These are phyloP conservation scores for Medicago lupulina DNA, from an alignment of 306 rosid species.

Conservation along the genomic window DNA sequence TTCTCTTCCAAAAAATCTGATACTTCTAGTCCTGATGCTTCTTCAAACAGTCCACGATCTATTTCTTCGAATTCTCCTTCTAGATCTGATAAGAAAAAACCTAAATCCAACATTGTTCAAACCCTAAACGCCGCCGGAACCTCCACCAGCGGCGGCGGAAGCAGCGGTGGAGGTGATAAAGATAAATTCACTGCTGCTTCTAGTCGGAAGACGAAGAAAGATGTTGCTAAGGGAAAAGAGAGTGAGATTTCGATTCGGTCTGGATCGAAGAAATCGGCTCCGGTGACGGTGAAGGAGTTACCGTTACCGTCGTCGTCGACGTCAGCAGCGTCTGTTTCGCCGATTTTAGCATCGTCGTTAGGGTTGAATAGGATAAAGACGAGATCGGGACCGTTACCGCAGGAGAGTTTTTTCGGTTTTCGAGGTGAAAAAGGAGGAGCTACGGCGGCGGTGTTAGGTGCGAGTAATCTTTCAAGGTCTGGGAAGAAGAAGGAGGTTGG, in stretches of 20 bases:
- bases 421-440: conserved; percentile 64
- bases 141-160: neutral
- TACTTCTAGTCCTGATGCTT: conserved; percentile 82
- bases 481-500: conserved; percentile 64
- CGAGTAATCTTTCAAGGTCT: conserved; percentile 73
- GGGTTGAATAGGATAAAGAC: conserved; percentile 94
- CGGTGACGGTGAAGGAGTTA: conserved; percentile 44
- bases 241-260: conserved; percentile 27
- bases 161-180: too few relatives aligned
- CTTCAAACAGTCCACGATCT: conserved; percentile 76
- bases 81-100: conserved; percentile 90
- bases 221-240: conserved; percentile 54
- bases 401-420: conserved; percentile 93
- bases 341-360: conserved; percentile 88
- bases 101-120: conserved; percentile 62
- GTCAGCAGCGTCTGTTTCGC: conserved; percentile 68
- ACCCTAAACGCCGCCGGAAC: conserved; percentile 28
- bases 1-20: conserved; percentile 92
- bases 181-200: neutral
- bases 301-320: conserved; percentile 31
- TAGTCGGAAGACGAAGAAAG: conserved; percentile 61
- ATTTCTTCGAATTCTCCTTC: conserved; percentile 75
- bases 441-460: conserved; percentile 47
- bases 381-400: conserved; percentile 98
- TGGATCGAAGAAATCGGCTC: conserved; percentile 48